Base-by-base conservation (phyloP, 2,329 filamentous ascomycete species). In the Exophiala spinifera region DNA sequence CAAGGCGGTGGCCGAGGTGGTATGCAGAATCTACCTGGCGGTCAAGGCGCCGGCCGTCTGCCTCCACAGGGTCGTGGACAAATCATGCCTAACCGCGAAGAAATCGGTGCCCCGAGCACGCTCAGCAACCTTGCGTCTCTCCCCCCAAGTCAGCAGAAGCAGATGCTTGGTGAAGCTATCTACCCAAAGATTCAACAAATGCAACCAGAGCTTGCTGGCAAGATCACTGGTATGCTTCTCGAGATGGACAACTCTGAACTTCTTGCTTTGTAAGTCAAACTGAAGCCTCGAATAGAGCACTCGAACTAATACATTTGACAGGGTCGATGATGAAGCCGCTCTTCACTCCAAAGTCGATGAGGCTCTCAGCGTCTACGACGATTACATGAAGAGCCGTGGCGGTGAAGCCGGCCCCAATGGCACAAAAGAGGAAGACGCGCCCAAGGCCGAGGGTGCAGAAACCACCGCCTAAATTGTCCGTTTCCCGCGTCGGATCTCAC, bases 201-300 rank as follows among this genome's bases (percentile, higher is more conserved):
- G 76, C 94, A 99, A 79, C 88, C 91, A 57, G 91, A 96, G 67
- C 82, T 99, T 68, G 94, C 94, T 60, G 94, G 94, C 71, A 99
- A 99, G 86, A 97, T 99, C 74, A 99, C 94, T 59, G 94, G 94
- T 77, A 99, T 99, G 94, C 87, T 99, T 67, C 78, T 99, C 67
- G 94, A 99, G 83, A 99, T 99, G 94, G 94, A 97, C 68, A 97
- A 97, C 76, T 73, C 81, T 54, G 94, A 99, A 79, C 80, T 99
- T 66, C 82, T 99, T 70, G 89, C 89, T 76, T 83, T 99, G 89
- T 96, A 87, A 89, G 91, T 89, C 5, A 2, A 88, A 2, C 10
- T 33, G 23, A 28, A 19, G 10, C 33, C 10, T 51, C 40, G 60
- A 42, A 61, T 67, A 55, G 65, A 34, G 43, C 56, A 40, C 46